phyloP scores from a whole-genome alignment of 257 asterid species.

The Solanum bukasovii region DNA sequence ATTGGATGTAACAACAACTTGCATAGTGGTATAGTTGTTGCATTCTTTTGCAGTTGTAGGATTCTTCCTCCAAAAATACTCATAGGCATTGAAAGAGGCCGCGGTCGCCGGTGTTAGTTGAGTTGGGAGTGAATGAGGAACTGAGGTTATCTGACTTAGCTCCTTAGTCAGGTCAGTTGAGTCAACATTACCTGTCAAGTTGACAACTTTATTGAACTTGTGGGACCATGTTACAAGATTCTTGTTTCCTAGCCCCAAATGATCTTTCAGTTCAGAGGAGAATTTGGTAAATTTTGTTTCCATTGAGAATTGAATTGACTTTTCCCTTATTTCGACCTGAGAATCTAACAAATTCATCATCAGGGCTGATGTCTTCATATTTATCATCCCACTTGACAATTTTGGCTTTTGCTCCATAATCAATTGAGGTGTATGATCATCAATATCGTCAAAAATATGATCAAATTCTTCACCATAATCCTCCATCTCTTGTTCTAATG shows the following conservation, averaged over 20 bases:
- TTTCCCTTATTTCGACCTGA: neutral
- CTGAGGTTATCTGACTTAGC: neutral
- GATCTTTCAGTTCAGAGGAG: neutral
- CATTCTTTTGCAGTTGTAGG: neutral
- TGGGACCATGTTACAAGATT: neutral
- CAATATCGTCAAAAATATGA: conserved; percentile 11
- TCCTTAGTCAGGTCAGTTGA: neutral
- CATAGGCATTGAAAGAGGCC: neutral
- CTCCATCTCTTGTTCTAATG: neutral
- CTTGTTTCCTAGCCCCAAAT: neutral
- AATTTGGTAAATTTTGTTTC: neutral
- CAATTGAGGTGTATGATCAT: neutral
- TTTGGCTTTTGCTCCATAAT: conserved; percentile 9
- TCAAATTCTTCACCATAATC: conserved; percentile 8
- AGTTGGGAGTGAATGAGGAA: neutral
- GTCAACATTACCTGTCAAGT: neutral
- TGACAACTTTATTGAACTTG: neutral
- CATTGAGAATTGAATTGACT: neutral
- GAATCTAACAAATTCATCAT: conserved; percentile 4
- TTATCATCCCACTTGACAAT: conserved; percentile 20
- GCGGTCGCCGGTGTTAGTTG: neutral
- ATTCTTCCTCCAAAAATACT: conserved; percentile 1
- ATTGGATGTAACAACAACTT: neutral
- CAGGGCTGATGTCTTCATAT: conserved; percentile 29
- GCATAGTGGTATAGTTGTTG: neutral